Percentiles rank a stretch among this genome's conserved stretches.
These are phyloP conservation scores for Eutrema salsugineum DNA, from an alignment of 441 rosid species.

Conservation along the genomic window DNA sequence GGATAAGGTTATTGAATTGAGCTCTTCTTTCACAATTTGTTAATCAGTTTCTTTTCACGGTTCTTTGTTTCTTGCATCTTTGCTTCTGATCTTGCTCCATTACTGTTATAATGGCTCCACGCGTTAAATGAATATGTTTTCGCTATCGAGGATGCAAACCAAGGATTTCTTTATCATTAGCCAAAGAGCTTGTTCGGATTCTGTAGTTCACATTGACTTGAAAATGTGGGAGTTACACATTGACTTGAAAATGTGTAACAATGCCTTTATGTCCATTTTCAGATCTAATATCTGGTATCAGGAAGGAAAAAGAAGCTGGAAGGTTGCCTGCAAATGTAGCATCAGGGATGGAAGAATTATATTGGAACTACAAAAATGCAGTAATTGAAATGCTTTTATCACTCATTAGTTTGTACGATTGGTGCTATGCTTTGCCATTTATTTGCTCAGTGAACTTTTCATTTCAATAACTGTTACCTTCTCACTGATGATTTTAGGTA, in stretches of 20 bases:
- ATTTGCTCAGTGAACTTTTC: neutral
- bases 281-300: constrained; percentile 81
- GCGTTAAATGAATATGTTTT: neutral
- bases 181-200: too few species aligned
- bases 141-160: neutral
- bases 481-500: constrained; percentile 49
- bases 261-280: constrained; percentile 29
- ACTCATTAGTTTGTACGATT: constrained; percentile 13
- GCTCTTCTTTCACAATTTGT: neutral
- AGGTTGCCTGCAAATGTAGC: constrained; percentile 74
- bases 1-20: constrained; percentile 16
- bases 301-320: constrained; percentile 72
- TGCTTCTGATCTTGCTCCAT: neutral
- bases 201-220: neutral
- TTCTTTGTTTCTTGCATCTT: neutral
- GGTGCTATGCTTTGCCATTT: constrained; percentile 5
- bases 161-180: neutral
- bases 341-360: constrained; percentile 80
- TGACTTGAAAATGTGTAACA: neutral
- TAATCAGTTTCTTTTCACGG: too few species aligned
- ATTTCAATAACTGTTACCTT: neutral
- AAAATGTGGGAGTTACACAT: too few species aligned
- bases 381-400: constrained; percentile 50
- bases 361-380: constrained; percentile 87
- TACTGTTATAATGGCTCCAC: neutral